A percentile compares a stretch with the other conserved stretches of the same genome.
These are phyloP conservation scores for Camellia sinensis DNA, from an alignment of 148 eudicot species.

Conservation along the genomic window DNA sequence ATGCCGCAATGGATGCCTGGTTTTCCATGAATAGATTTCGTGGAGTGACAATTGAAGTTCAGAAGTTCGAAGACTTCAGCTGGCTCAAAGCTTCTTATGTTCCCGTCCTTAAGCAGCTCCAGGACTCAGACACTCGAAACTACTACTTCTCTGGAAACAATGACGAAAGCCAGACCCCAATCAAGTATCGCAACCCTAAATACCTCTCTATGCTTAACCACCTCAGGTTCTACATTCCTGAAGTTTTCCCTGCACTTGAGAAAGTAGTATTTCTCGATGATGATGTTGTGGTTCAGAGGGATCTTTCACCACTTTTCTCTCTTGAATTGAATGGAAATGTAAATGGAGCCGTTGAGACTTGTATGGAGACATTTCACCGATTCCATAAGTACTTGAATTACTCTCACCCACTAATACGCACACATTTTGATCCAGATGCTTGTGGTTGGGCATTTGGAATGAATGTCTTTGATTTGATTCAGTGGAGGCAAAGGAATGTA, in stretches of 20 bases:
- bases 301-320: slow-evolving; percentile 57
- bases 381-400: slow-evolving; percentile 83
- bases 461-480: slow-evolving; percentile 74
- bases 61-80: slow-evolving; percentile 68
- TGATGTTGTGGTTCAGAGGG: slow-evolving; percentile 82
- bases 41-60: slow-evolving; percentile 68
- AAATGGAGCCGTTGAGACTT: slow-evolving; percentile 85
- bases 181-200: slow-evolving; percentile 78
- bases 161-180: slow-evolving; percentile 61
- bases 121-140: slow-evolving; percentile 67
- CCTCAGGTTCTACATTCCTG: slow-evolving; percentile 78
- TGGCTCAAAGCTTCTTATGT: slow-evolving; percentile 85
- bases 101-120: slow-evolving; percentile 82
- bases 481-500: slow-evolving; percentile 81
- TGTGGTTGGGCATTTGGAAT: slow-evolving; percentile 96
- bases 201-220: slow-evolving; percentile 89
- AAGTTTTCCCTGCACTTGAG: slow-evolving; percentile 66
- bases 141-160: slow-evolving; percentile 75
- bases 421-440: slow-evolving; percentile 86
- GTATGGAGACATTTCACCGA: slow-evolving; percentile 86
- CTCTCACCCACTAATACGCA: slow-evolving; percentile 74
- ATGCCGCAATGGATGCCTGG: slow-evolving; percentile 84
- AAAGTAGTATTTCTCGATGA: slow-evolving; percentile 79
- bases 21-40: slow-evolving; percentile 58
- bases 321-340: slow-evolving; percentile 73